A percentile compares a stretch with the other conserved stretches of the same genome.
Evolutionary conservation across 2,329 filamentous ascomycete genomes (phyloP).

Genomic region (Clonostachys rosea): DNA sequence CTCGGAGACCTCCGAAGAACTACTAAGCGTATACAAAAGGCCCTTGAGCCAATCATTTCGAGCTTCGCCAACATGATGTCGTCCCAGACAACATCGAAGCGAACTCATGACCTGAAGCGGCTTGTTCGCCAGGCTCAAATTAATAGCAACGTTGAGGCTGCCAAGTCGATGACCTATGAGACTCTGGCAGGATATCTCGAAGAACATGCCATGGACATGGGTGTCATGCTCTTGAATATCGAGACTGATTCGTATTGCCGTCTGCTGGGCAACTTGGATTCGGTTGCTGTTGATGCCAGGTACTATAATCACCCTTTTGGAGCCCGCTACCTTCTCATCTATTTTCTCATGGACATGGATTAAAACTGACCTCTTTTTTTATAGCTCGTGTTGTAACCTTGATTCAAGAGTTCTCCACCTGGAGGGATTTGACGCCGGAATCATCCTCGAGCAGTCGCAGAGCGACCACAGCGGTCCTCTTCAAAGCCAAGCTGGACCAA

Average conservation of each 20-base stretch:
- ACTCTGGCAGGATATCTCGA: slow-evolving; percentile 8
- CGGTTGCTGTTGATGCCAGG: slow-evolving; percentile 3
- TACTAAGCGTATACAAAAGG: slow-evolving; percentile 2
- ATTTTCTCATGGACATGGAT: not conserved
- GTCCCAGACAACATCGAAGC: slow-evolving; percentile 8
- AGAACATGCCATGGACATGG: slow-evolving; percentile 7
- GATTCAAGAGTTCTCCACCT: slow-evolving; percentile 9
- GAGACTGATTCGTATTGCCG: slow-evolving; percentile 4
- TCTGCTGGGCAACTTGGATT: slow-evolving; percentile 4
- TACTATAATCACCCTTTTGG: not conserved
- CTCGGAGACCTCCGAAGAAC: slow-evolving; percentile 5
- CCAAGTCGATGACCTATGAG: slow-evolving; percentile 8
- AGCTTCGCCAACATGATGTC: slow-evolving; percentile 7
- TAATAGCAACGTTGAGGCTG: slow-evolving; percentile 7
- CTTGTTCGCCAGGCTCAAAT: slow-evolving; percentile 7
- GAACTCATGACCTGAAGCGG: slow-evolving; percentile 9
- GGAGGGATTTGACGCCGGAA: slow-evolving; percentile 8
- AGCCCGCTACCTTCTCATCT: not conserved
- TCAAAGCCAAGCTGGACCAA: slow-evolving; percentile 4
- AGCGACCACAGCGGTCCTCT: slow-evolving; percentile 6
- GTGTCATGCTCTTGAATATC: slow-evolving; percentile 10
- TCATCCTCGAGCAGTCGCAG: slow-evolving; percentile 9
- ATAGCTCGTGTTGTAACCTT: slow-evolving; percentile 6
- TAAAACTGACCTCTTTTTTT: not conserved
- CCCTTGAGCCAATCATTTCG: slow-evolving; percentile 6